Evolutionary conservation across 768 basidiomycete species (phyloP).

Genomic region (Astraeus odoratus): DNA sequence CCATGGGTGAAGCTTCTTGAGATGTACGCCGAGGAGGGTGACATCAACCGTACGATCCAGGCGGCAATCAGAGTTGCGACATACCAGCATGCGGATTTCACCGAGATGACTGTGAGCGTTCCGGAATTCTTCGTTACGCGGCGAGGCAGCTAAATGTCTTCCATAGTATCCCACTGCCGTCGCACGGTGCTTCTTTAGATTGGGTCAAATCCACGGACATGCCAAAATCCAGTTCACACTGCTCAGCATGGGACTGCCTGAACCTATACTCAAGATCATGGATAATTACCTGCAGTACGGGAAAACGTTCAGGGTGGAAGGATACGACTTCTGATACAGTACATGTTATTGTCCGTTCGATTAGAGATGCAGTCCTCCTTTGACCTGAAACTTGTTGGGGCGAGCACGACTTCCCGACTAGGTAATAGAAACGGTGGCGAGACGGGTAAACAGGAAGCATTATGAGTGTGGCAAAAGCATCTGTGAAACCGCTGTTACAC

Average conservation of each 20-base stretch:
- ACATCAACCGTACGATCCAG: slow-evolving; percentile 85
- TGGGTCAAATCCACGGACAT: slow-evolving; percentile 88
- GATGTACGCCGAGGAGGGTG: slow-evolving; percentile 95
- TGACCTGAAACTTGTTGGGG: background rate
- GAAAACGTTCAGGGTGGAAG: slow-evolving; percentile 81
- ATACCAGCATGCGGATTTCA: slow-evolving; percentile 87
- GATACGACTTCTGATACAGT: slow-evolving; percentile 58
- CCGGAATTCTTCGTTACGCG: background rate
- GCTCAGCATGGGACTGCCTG: slow-evolving; percentile 90
- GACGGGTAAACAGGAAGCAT: too few species aligned
- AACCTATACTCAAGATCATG: slow-evolving; percentile 88
- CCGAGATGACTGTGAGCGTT: slow-evolving; percentile 73
- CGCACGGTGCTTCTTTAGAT: slow-evolving; percentile 85
- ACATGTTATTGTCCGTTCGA: background rate
- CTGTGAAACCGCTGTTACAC: slow-evolving; percentile 3
- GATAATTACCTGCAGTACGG: slow-evolving; percentile 87
- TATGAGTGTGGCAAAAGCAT: background rate
- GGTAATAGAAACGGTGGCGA: background rate
- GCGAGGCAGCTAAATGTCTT: slow-evolving; percentile 1
- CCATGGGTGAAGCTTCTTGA: slow-evolving; percentile 93
- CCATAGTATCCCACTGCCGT: slow-evolving; percentile 84
- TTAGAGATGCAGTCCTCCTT: background rate
- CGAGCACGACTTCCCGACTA: slow-evolving; percentile 3
- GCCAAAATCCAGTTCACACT: slow-evolving; percentile 92
- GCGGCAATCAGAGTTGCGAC: slow-evolving; percentile 89